These are phyloP conservation scores for Phyllosticta citrichinensis DNA, from an alignment of 2,329 filamentous ascomycete genomes.

Conservation along the genomic window DNA sequence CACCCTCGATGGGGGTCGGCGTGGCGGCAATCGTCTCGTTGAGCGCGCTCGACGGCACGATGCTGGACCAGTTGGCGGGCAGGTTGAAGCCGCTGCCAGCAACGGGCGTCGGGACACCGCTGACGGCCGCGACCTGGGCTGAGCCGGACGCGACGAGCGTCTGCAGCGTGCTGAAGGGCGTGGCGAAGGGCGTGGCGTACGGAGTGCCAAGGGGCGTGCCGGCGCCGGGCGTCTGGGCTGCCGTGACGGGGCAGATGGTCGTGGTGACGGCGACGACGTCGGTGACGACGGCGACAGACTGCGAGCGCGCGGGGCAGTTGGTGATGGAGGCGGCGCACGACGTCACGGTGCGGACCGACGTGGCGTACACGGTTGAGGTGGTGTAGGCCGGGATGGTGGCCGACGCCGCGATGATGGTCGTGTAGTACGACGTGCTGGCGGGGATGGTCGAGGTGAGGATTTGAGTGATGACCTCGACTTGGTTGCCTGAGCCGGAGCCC, in stretches of 20 bases:
- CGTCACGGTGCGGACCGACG: background rate
- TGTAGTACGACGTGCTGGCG: slow-evolving; percentile 4
- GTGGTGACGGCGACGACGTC: background rate
- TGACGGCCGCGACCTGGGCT: background rate
- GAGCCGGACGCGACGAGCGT: background rate
- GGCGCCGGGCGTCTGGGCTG: background rate
- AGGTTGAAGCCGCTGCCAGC: background rate
- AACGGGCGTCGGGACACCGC: background rate
- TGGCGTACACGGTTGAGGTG: background rate
- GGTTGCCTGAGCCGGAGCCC: background rate
- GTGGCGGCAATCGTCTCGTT: background rate
- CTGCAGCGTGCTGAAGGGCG: slow-evolving; percentile 6
- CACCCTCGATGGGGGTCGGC: background rate
- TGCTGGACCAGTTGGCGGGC: slow-evolving; percentile 5
- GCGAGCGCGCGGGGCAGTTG: slow-evolving; percentile 16
- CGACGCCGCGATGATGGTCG: background rate
- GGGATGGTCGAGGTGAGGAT: background rate
- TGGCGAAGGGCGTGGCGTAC: slow-evolving; percentile 17
- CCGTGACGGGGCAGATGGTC: background rate
- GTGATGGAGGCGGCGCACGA: background rate
- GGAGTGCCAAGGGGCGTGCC: slow-evolving; percentile 14
- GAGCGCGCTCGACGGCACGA: slow-evolving; percentile 2
- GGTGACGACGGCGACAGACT: slow-evolving; percentile 4
- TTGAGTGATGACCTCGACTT: background rate
- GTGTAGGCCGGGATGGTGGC: slow-evolving; percentile 5